Base-by-base conservation (phyloP, 768 basidiomycete species). In the Russula sp. region DNA sequence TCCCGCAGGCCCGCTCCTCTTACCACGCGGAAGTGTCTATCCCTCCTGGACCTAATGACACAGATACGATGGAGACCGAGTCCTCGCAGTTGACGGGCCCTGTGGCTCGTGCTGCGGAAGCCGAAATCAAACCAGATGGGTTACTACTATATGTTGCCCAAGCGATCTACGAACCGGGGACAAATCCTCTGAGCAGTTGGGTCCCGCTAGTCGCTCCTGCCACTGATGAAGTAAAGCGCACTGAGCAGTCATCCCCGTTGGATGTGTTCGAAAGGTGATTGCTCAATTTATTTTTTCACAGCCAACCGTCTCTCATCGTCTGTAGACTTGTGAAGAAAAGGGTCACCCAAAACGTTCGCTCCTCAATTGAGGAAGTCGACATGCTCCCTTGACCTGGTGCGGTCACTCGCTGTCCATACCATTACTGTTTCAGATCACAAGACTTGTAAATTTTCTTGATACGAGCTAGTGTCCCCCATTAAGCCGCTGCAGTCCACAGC, bases 121-220 rank as follows among this genome's bases (percentile, higher is more conserved):
- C 74, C 4, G 68, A 73, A 8, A 74, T 91, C 31, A 67, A 73
- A 31, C 78, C 91, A 0, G 91, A 94, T 67, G 91, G 91, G 3
- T 71, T 94, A 52, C 73, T 94, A 11, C 76, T 94, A 40, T 94
- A 93, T 69, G 83, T 91, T 11, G 77, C 87, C 6, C 85, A 87
- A 65, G 87, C 91, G 34, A 84, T 83, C 64, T 94, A 91, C 68
- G 92, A 94, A 70, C 78, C 84, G 10, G 91, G 92, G 1, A 84
- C 84, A 57, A 89, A 84, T 66, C 90, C 90, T 2, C 71, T 92
- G 62, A 89, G 89, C 65, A 88, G 79, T 62, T 91, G 90, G 91
- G 78, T 92, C 48, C 89, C 89, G 22, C 37, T 66, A 4, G 47
- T 37, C 6, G 18, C 50, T 16, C 61, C 48, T 13, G 31, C 22